Conservation (phyloP, 331 rosid species). For the Quercus lobata region DNA sequence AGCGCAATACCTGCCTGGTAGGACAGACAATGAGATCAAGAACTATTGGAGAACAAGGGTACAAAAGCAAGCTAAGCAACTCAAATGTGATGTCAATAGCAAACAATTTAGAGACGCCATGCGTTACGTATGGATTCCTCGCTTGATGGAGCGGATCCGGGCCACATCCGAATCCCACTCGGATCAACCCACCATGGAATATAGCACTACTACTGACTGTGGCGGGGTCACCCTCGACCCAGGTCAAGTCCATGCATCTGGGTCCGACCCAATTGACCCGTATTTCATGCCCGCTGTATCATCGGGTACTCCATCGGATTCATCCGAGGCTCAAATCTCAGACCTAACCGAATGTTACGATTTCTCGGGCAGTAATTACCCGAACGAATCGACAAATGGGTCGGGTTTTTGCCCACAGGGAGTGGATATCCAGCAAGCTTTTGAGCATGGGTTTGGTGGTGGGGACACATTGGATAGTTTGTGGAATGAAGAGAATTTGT, state of each 20-base stretch:
- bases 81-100: slow-evolving; percentile 88
- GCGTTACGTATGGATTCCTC: slow-evolving; percentile 91
- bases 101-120: slow-evolving; percentile 75
- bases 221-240: not conserved
- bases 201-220: not conserved
- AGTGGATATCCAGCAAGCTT: slow-evolving; percentile 11
- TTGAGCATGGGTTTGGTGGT: slow-evolving; percentile 29
- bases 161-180: slow-evolving; percentile 15
- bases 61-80: slow-evolving; percentile 91
- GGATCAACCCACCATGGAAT: not conserved
- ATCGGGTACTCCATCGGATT: too few species aligned
- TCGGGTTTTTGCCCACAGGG: not conserved
- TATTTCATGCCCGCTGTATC: slow-evolving; percentile 3
- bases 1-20: slow-evolving; percentile 76
- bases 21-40: slow-evolving; percentile 94
- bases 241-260: not conserved
- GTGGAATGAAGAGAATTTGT: slow-evolving; percentile 73
- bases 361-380: not conserved
- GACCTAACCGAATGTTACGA: slow-evolving; percentile 15
- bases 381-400: not conserved
- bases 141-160: slow-evolving; percentile 65
- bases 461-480: slow-evolving; percentile 41
- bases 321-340: slow-evolving; percentile 29
- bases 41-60: slow-evolving; percentile 97
- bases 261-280: slow-evolving; percentile 8